Base-by-base conservation (phyloP, 805 yeast species). In the Wickerhamiella allomyrinae region DNA sequence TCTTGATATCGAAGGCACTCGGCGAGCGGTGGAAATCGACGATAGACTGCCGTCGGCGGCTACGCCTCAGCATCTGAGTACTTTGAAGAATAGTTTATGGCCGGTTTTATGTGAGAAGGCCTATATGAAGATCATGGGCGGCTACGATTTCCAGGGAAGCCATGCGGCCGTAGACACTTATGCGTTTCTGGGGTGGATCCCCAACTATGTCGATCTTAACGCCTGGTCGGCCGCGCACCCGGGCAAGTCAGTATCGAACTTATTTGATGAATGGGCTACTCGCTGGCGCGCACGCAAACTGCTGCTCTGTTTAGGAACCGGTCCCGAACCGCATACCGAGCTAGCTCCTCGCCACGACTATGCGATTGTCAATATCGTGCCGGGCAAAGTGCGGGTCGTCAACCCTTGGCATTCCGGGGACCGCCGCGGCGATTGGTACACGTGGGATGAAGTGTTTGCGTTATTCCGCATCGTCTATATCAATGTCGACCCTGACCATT, bases 101-200 rank as follows among this genome's bases (percentile, higher is more conserved):
- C 87, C 87, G 0, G 79, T 83, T 0, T 49, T 83, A n/a, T 48
- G 82, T 1, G 95, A 86, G 57, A 77, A 80, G 51, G 91, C 93
- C 0, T 80, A 74, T 52, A 61, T 85, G 45, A 73, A 73, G 50
- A 56, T 79, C 0, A 58, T 68, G 59, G 73, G 75, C 1, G 79
- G 84, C 3, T 79, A 79, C 50, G 63, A 63, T n/a, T 71, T 76
- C 37, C 52, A 56, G 1, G 95, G 95, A 0, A 83, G 94, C 0
- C 83, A 85, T 55, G 73, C 82, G 53, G 79, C 80, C 2, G 62
- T 69, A 11, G 95, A 82, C 52, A 70, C 81, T 0, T 82, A 62
- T 50, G 58, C 74, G 34, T 49, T 86, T 2, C 66, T 76, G 2
- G 85, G 87, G 1, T 85, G 81, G 77, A 56, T 79, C 6, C 94